These are phyloP conservation scores for Crassisporium funariophilum DNA, from an alignment of 768 basidiomycete genomes.

Conservation along the genomic window DNA sequence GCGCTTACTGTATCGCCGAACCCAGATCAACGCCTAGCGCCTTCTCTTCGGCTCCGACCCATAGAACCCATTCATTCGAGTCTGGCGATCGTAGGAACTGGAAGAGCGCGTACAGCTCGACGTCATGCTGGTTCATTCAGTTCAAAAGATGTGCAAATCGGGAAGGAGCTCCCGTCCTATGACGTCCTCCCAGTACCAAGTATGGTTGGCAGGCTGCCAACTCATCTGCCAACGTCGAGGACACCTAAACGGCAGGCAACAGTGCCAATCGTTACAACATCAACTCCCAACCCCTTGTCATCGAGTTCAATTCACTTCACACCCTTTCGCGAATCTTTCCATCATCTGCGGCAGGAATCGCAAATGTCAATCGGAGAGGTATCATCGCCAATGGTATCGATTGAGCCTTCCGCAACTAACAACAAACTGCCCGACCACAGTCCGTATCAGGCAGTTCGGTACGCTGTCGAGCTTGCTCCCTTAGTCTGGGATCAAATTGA, in stretches of 20 bases:
- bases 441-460: slow-evolving; percentile 75
- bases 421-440: slow-evolving; percentile 76
- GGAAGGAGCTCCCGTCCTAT: slow-evolving; percentile 75
- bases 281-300: slow-evolving; percentile 35
- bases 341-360: slow-evolving; percentile 45
- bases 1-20: neutral
- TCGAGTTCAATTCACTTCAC: slow-evolving; percentile 11
- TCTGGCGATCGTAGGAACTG: slow-evolving; percentile 16
- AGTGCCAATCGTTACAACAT: slow-evolving; percentile 32
- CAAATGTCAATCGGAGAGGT: slow-evolving; percentile 40
- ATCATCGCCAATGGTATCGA: slow-evolving; percentile 35
- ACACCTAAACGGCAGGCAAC: slow-evolving; percentile 53
- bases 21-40: slow-evolving; percentile 13
- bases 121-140: slow-evolving; percentile 97
- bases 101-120: slow-evolving; percentile 58
- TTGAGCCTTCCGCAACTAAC: slow-evolving; percentile 56
- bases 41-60: slow-evolving; percentile 32
- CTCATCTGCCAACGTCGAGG: slow-evolving; percentile 44
- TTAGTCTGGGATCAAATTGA: slow-evolving; percentile 83
- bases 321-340: slow-evolving; percentile 10
- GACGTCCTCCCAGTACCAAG: slow-evolving; percentile 46
- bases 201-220: slow-evolving; percentile 38
- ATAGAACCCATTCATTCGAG: slow-evolving; percentile 21
- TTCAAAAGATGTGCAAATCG: slow-evolving; percentile 87
- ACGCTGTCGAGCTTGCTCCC: slow-evolving; percentile 78